Base-by-base conservation (phyloP, 148 eudicot genomes). In the Gaultheria prostrata region DNA sequence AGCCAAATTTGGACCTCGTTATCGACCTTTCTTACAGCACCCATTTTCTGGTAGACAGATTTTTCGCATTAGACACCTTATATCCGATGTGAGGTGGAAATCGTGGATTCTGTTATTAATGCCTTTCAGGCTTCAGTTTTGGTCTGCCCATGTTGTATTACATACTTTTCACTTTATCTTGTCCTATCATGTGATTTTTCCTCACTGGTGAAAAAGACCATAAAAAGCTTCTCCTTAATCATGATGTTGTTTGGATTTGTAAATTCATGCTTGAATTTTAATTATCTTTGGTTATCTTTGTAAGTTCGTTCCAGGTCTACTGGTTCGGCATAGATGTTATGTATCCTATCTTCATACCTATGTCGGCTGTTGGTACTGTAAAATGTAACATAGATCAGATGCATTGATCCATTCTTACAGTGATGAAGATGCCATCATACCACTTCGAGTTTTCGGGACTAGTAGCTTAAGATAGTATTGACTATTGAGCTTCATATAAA, bases 61-160 rank as follows among this genome's bases (percentile, higher is more conserved):
- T 46, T 20, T 21, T 46, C 1, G 1, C 12, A 35, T 2, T 9
- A 35, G 30, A 18, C 49, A 70, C 51, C 30, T 1, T 26, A 78
- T 74, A 26, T 33, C 56, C 84, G 17, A 43, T 30, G n/a, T 75
- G 54, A 51, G 61, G 43, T 46, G 80, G 73, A 46, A 32, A 59
- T 15, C 53, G 56, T 82, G 45, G 71, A 56, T 72, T 43, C 14
- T 35, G 35, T 70, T 35, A 24, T 39, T 4, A 69, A 67, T 32
- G 21, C 43, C 74, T 30, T 30, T 1, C 20, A 15, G 51, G 17
- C 14, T 49, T 69, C 13, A 49, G 10, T 17, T 32, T 43, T 70
- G 50, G 50, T 28, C 13, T 71, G 51, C 2, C 77, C 5, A 9
- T 82, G 77, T 70, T 50, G 54, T 13, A 33, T 21, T 51, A 30